Conservation (phyloP, 805 yeast genomes). For the Wickerhamiella kurtzmanii region DNA sequence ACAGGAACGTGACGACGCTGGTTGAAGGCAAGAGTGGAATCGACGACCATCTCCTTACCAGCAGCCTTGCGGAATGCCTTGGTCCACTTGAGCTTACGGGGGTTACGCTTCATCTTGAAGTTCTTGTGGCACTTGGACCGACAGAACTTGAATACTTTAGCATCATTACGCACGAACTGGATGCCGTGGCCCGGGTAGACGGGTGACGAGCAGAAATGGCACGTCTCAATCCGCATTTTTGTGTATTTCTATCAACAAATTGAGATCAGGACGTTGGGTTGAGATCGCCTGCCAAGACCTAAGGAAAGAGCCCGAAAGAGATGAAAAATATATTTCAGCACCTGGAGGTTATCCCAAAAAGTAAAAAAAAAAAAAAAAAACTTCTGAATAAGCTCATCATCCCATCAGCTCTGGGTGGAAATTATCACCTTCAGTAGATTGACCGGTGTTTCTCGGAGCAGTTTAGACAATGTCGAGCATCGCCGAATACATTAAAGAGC, state of each 20-base stretch:
- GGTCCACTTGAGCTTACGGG: conserved; percentile 96
- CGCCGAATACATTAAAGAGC: conserved; percentile 30
- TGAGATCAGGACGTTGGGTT: too few species aligned
- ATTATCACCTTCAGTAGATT: neutral
- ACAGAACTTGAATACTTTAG: conserved; percentile 93
- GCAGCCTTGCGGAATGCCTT: conserved; percentile 98
- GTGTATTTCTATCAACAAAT: too few species aligned
- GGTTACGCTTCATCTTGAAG: conserved; percentile 96
- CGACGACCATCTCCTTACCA: conserved; percentile 96
- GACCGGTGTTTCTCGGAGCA: too few species aligned
- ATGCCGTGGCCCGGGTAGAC: conserved; percentile 92
- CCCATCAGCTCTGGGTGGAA: neutral
- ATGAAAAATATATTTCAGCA: neutral
- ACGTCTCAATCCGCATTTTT: conserved; percentile 36
- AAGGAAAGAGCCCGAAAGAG: neutral
- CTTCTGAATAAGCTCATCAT: neutral
- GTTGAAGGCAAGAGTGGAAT: conserved; percentile 88
- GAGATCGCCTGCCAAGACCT: neutral
- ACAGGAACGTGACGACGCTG: conserved; percentile 97
- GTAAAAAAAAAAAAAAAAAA: conserved; percentile 2
- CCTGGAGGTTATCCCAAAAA: too few species aligned
- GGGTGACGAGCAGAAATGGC: conserved; percentile 97
- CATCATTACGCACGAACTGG: conserved; percentile 95
- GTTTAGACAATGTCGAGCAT: conserved; percentile 5
- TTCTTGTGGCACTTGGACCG: conserved; percentile 96